phyloP scores from a whole-genome alignment of 208 protist species.

The Zelonia costaricensis region DNA sequence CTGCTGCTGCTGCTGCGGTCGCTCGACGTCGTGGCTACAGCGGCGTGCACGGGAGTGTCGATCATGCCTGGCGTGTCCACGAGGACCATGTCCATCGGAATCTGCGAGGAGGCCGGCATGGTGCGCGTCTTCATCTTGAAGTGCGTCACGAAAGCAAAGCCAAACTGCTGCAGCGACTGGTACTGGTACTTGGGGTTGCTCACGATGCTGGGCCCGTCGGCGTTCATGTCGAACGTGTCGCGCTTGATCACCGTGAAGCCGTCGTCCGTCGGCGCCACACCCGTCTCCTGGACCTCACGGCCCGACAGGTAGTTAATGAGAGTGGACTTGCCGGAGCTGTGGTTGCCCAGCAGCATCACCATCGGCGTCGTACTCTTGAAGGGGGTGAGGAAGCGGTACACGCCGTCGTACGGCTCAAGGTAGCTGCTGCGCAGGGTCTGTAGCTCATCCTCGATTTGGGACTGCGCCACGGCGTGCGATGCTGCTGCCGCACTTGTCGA shows the following conservation, averaged over 20 bases:
- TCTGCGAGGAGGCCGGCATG: constrained; percentile 33
- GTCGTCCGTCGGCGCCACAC: constrained; percentile 90
- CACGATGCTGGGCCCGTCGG: constrained; percentile 79
- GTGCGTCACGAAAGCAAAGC: constrained; percentile 72
- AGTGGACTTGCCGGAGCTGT: constrained; percentile 91
- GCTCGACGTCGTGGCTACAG: constrained; percentile 24
- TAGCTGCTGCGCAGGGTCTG: constrained; percentile 25
- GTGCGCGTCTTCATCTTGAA: constrained; percentile 77
- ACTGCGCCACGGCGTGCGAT: constrained; percentile 12
- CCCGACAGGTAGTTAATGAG: constrained; percentile 90
- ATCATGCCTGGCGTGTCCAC: constrained; percentile 94
- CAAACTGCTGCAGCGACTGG: constrained; percentile 75
- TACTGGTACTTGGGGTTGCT: constrained; percentile 77
- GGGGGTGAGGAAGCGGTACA: constrained; percentile 37
- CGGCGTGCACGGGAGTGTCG: constrained; percentile 70
- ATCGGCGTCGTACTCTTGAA: constrained; percentile 68
- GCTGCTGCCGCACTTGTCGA: background rate
- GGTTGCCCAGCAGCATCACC: constrained; percentile 92
- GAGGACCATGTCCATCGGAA: constrained; percentile 77
- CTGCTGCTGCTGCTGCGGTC: background rate
- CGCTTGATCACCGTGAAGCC: constrained; percentile 88
- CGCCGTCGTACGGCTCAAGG: constrained; percentile 34
- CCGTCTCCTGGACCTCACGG: constrained; percentile 76
- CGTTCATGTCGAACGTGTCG: constrained; percentile 54
- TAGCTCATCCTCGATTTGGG: constrained; percentile 38